Evolutionary conservation across 2,329 filamentous ascomycete genomes (phyloP), one percentile per base, ranked within the genome.

Genomic region (Verticillium nubilum): DNA sequence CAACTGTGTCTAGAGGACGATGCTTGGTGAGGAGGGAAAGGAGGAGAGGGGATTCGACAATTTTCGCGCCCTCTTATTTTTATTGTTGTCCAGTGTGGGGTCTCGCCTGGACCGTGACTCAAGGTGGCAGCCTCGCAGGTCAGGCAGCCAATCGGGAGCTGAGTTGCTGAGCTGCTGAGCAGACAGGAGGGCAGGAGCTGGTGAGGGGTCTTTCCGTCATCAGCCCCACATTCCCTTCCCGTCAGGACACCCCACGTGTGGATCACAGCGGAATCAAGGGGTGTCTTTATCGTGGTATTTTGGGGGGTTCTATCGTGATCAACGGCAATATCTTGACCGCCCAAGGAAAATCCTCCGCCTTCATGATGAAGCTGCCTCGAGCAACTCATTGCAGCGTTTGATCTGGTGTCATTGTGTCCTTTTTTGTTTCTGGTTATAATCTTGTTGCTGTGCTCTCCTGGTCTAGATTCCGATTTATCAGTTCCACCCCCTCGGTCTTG

Each of bases 1-100:
- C 90, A 90, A 90, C 91, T 84, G 91, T 93, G 88, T 37, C 35
- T 86, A 83, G 85, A 89, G 89, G 89, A 87, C 86, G 89, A 85
- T 87, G 86, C 87, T 90, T 73, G 42, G 42, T 50, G 65, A 62
- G 67, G 75, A 74, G 74, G 71, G 73, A 70, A 76, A 76, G 71
- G 70, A 74, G 73, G 69, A 52, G 26, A 53, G 27, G 29, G 13
- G 26, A 13, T 26, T 13, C 12, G 31, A 15, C 42, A 61, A 52
- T 59, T 59, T 60, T 50, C 56, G 58, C 42, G 58, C 53, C 29
- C 58, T 58, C 58, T 52, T 57, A 25, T 23, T 52, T 52, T 52
- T 58, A 52, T 58, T 58, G 27, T 52, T 26, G 61, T 59, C 53
- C 57, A 59, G 61, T 50, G 42, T 50, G 42, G 58, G 56, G 57